phyloP scores from a whole-genome alignment of 1,284 basidiomycete genomes.

The Trichosporon sp. region DNA sequence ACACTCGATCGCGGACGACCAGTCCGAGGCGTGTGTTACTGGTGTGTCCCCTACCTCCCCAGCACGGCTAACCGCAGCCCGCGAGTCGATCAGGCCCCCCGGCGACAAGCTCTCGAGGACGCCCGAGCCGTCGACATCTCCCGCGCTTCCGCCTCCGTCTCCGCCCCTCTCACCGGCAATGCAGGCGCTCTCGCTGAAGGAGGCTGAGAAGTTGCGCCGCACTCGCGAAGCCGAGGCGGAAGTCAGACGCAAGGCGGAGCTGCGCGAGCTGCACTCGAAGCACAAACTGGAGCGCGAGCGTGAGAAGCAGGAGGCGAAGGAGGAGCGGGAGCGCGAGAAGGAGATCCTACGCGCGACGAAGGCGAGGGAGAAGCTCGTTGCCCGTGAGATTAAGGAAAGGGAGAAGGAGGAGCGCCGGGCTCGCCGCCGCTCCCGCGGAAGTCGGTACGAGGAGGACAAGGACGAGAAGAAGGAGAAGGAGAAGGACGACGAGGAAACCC shows the following conservation, averaged over 20 bases:
- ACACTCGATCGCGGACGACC: neutral
- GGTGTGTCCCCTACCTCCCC: neutral
- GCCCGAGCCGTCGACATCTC: neutral
- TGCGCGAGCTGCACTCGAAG: neutral
- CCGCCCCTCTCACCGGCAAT: neutral
- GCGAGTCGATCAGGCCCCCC: neutral
- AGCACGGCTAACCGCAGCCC: neutral
- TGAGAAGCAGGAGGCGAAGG: slow-evolving; percentile 5
- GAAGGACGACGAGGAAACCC: neutral
- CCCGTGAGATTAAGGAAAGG: neutral
- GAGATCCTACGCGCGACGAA: neutral
- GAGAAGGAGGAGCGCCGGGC: slow-evolving; percentile 8
- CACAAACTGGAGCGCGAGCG: slow-evolving; percentile 11
- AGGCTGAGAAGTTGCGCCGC: neutral
- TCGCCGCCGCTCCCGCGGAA: neutral
- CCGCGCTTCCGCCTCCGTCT: neutral
- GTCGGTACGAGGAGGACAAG: neutral
- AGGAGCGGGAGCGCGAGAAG: slow-evolving; percentile 11
- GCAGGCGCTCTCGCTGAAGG: slow-evolving; percentile 11
- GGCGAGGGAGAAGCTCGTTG: slow-evolving; percentile 3
- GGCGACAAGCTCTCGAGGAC: neutral
- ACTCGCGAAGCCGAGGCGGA: neutral
- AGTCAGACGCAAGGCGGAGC: neutral
- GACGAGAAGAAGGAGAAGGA: neutral
- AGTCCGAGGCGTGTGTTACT: neutral